A percentile compares a stretch with the other conserved stretches of the same genome.
Evolutionary conservation across 2,329 filamentous ascomycete species (phyloP).

Genomic region (Teratosphaeria destructans): DNA sequence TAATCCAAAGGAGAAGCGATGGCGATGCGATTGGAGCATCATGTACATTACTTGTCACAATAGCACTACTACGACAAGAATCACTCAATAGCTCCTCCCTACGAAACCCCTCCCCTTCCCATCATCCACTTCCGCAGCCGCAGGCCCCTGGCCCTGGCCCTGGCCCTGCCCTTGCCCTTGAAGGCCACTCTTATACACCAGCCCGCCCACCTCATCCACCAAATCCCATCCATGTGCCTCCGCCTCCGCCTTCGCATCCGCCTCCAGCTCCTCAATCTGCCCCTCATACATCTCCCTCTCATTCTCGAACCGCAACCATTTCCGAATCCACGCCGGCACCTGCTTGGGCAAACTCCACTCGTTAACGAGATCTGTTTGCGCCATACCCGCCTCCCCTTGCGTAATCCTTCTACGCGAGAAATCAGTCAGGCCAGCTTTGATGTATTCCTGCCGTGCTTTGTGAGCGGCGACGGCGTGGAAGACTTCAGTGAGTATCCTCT

Average conservation of each 20-base stretch:
- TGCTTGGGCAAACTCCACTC: neutral
- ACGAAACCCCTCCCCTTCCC: neutral
- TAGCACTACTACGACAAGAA: neutral
- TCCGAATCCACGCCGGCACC: neutral
- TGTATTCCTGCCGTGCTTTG: neutral
- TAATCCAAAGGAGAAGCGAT: neutral
- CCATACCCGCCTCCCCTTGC: neutral
- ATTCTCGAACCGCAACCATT: constrained; percentile 14
- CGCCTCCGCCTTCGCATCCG: constrained; percentile 18
- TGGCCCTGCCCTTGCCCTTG: neutral
- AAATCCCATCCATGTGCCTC: constrained; percentile 21
- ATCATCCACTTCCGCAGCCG: neutral
- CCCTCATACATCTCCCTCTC: constrained; percentile 19
- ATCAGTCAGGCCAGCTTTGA: neutral
- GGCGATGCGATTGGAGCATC: neutral
- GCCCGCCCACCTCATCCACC: constrained; percentile 11
- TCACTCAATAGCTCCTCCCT: neutral
- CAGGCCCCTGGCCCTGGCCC: neutral
- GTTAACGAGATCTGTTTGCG: neutral
- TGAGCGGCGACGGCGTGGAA: constrained; percentile 12
- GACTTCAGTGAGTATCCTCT: constrained; percentile 13
- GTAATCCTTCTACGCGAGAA: neutral
- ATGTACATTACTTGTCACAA: neutral
- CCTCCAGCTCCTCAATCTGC: constrained; percentile 12
- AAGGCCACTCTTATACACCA: constrained; percentile 15